phyloP scores from a whole-genome alignment of 2,329 filamentous ascomycete species.

The Penicillium rolfsii region DNA sequence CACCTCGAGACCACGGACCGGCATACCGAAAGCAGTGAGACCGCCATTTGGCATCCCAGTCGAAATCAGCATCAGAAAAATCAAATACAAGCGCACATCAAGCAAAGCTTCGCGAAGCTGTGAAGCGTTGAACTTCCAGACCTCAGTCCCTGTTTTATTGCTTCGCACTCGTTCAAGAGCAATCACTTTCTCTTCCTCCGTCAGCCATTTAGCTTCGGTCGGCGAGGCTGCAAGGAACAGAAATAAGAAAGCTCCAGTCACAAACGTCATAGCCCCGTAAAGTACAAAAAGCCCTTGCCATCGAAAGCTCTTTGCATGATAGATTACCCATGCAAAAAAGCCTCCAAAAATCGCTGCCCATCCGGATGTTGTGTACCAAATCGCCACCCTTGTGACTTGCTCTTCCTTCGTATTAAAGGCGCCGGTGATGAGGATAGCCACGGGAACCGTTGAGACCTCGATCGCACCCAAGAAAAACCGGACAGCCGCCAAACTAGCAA shows the following conservation, averaged over 20 bases:
- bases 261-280: not conserved
- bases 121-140: constrained; percentile 22
- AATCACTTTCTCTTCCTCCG: constrained; percentile 20
- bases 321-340: not conserved
- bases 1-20: not conserved
- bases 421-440: not conserved
- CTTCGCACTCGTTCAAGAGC: constrained; percentile 17
- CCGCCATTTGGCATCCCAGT: not conserved
- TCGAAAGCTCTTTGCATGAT: not conserved
- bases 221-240: constrained; percentile 21
- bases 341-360: constrained; percentile 3
- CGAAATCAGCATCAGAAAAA: not conserved
- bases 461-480: not conserved
- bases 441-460: not conserved
- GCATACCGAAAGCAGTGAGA: not conserved
- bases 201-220: constrained; percentile 21
- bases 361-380: constrained; percentile 18
- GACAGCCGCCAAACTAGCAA: not conserved
- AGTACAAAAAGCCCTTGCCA: not conserved
- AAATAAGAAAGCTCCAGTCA: constrained; percentile 8
- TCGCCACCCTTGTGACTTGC: constrained; percentile 16
- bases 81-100: not conserved
- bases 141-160: constrained; percentile 21
- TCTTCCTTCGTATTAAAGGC: not conserved
- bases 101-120: constrained; percentile 15